phyloP scores from a whole-genome alignment of 202 grass and related monocot genomes.

The Zizania palustris region DNA sequence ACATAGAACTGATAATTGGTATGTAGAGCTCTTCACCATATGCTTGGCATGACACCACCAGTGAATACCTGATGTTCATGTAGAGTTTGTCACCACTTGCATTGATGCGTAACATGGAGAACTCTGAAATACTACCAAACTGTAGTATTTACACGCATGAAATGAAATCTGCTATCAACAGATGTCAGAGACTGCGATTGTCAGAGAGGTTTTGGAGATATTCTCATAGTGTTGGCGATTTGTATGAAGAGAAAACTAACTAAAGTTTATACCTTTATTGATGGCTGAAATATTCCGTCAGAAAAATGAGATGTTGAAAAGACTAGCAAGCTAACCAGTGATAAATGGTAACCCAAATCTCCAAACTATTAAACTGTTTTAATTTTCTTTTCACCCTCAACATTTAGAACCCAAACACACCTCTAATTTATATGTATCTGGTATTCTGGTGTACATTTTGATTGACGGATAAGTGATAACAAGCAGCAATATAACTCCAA shows the following conservation, averaged over 20 bases:
- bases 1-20: neutral
- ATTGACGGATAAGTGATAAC: neutral
- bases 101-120: neutral
- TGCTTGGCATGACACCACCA: neutral
- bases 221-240: neutral
- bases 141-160: neutral
- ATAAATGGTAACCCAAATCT: neutral
- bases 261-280: neutral
- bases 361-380: neutral
- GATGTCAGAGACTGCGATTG: neutral
- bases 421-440: neutral
- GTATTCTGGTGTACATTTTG: conserved; percentile 28
- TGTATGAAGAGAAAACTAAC: neutral
- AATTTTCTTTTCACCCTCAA: neutral
- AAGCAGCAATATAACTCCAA: neutral
- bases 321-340: neutral
- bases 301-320: neutral
- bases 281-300: too few relatives aligned
- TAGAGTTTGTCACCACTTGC: neutral
- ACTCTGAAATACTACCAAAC: neutral
- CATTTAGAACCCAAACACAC: neutral
- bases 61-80: neutral
- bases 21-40: conserved; percentile 13
- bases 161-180: neutral
- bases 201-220: too few relatives aligned